A percentile compares a stretch with the other conserved stretches of the same genome.
Evolutionary conservation across 2,329 filamentous ascomycete genomes (phyloP).

Genomic region (Plenodomus lindquistii): DNA sequence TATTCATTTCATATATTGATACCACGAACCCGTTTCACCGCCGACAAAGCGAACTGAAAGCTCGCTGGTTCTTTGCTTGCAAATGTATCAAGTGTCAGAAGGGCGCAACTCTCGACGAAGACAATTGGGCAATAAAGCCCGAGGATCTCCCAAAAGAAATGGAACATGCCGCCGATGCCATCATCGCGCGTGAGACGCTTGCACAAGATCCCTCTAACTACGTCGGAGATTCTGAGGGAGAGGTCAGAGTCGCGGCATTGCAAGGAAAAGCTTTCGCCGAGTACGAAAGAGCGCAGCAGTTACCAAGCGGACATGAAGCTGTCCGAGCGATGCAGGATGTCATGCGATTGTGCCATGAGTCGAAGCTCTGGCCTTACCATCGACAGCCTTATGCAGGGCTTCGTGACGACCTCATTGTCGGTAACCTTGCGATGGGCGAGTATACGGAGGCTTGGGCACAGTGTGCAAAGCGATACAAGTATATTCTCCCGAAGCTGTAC

Average conservation of each 20-base stretch:
- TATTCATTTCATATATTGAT: conserved; percentile 67
- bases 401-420: conserved; percentile 57
- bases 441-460: conserved; percentile 57
- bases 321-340: conserved; percentile 43
- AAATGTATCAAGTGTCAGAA: conserved; percentile 56
- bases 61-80: conserved; percentile 64
- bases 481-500: conserved; percentile 57
- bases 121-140: conserved; percentile 45
- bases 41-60: conserved; percentile 57
- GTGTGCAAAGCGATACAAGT: conserved; percentile 55
- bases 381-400: conserved; percentile 60
- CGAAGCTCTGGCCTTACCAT: conserved; percentile 51
- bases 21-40: conserved; percentile 54
- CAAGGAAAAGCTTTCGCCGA: conserved; percentile 30
- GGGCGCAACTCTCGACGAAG: conserved; percentile 44
- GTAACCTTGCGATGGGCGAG: conserved; percentile 49
- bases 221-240: conserved; percentile 19
- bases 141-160: conserved; percentile 28
- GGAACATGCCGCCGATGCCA: conserved; percentile 26
- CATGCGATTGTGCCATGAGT: conserved; percentile 47
- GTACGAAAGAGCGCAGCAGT: conserved; percentile 29
- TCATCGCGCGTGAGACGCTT: conserved; percentile 15
- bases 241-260: conserved; percentile 25
- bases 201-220: conserved; percentile 27
- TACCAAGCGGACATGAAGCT: conserved; percentile 32